Base-by-base conservation (phyloP, 441 rosid genomes). In the Cnidoscolus chayamansa region DNA sequence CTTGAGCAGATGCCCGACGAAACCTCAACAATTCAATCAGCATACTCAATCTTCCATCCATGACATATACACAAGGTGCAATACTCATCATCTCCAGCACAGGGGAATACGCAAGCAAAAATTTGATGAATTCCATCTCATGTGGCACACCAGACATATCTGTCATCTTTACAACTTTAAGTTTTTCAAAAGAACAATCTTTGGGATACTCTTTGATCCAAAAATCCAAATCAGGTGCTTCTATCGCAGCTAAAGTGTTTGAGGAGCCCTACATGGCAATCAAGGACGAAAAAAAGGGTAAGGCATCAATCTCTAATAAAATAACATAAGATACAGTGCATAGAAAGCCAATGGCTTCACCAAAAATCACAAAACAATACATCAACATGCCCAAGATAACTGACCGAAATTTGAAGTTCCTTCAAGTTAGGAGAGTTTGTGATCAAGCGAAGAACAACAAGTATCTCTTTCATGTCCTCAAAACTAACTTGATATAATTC, bases 401-500 rank as follows among this genome's bases (percentile, higher is more conserved):
- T 83, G 80, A 95, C 97, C 55, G 99, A 92, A 65, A 92, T 85
- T 65, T 73, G 84, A 67, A 95, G 89, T 76, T 92, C 94, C 72
- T 75, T 86, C 67, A 95, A 82, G 78, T 88, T 91, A 53, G 99
- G 99, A 61, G 94, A 85, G 79, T 89, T 87, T 4, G 86, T 80
- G 78, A 92, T 84, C 92, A 95, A 76, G 67, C 86, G 92, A 79
- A 95, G 93, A 83, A 93, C 89, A 58, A 90, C 90, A 2, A 84
- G 84, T 65, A 95, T 87, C 85, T 95, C 95, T 50, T 83, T 86
- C 72, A 80, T 80, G 81, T 95, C 99, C 81, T 95, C 98, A 59
- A 95, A 93, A 73, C 96, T 89, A 67, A 95, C 95, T 89, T 93
- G 90, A 84, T 81, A 86, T 17, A 95, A 74, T 74, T 91, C 98